Evolutionary conservation across 306 rosid genomes (phyloP).

Genomic region (Styphnolobium japonicum): DNA sequence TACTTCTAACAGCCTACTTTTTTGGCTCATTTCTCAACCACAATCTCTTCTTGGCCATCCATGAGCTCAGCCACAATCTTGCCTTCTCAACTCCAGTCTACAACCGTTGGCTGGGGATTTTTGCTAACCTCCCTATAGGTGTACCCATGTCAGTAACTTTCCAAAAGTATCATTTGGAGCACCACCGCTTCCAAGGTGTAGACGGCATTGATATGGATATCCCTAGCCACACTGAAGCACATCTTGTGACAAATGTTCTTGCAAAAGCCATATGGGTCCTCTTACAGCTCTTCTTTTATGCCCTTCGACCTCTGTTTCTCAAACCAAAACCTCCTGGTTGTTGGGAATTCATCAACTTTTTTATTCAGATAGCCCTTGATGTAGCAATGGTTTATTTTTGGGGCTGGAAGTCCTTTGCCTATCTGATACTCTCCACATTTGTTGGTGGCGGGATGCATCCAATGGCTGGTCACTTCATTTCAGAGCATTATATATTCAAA

Average conservation of each 20-base stretch:
- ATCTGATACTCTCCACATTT: constrained; percentile 77
- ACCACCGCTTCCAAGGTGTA: constrained; percentile 91
- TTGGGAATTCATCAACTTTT: constrained; percentile 84
- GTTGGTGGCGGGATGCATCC: constrained; percentile 98
- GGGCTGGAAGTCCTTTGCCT: constrained; percentile 77
- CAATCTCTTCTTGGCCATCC: constrained; percentile 93
- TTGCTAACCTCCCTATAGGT: constrained; percentile 91
- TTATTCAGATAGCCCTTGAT: constrained; percentile 62
- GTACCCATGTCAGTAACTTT: constrained; percentile 96
- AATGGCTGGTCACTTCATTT: constrained; percentile 99
- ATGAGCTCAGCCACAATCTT: constrained; percentile 94
- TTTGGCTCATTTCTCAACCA: constrained; percentile 95
- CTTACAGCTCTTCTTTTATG: constrained; percentile 89
- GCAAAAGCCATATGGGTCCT: constrained; percentile 72
- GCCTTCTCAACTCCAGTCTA: constrained; percentile 78
- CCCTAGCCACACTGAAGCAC: constrained; percentile 75
- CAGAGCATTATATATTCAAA: constrained; percentile 85
- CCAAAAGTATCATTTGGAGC: constrained; percentile 93
- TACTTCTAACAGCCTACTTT: constrained; percentile 71
- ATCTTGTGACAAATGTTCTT: constrained; percentile 54
- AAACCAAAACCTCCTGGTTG: constrained; percentile 88
- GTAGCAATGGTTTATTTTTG: constrained; percentile 62
- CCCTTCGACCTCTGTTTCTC: constrained; percentile 73
- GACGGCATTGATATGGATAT: constrained; percentile 92
- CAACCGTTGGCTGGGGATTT: constrained; percentile 88